Evolutionary conservation across 2,329 filamentous ascomycete genomes (phyloP), one percentile per base, ranked within the genome.

Genomic region (Laburnicola sp.): DNA sequence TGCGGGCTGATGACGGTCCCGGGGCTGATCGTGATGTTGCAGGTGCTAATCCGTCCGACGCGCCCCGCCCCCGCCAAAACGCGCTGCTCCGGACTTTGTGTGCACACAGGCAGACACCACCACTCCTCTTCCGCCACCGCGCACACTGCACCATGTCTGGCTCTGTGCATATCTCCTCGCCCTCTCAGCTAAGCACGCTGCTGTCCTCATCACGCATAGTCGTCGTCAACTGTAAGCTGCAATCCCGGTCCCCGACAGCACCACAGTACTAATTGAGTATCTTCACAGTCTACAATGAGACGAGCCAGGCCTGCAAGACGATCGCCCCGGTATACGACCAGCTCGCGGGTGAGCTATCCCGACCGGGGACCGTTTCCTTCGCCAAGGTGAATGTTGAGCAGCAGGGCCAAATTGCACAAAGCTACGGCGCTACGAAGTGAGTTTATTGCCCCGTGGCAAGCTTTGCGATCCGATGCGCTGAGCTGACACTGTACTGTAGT

Each of bases 251-350:
- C 37, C n/a, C 47, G 27, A 23, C 37, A 41, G 46, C 53, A 59
- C 38, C 62, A 57, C 64, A 60, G 54, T 64, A 45, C 45, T 39
- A 37, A 51, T 56, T 48, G 58, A 68, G 44, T 65, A 59, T 31
- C 63, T 25, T 46, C 38, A 43, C 64, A 96, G 91, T 97, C 80
- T 93, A 89, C 66, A 90, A 91, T 65, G 86, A 90, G 67, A 94
- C 88, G 86, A 96, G 89, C 69, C 86, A 79, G 30, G 88, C 91
- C 66, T 96, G 91, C 82, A 88, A 90, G 64, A 80, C 84, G 58
- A 91, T 97, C 60, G 88, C 88, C 4, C 90, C 92, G 16, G 74
- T 91, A 56, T 97, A 90, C 77, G 89, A 94, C 66, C 78, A 86
- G 69, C 82, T 97, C 42, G 86, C 91, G 28, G 70, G 75, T 38